A percentile compares a stretch with the other conserved stretches of the same genome.
phyloP scores from a whole-genome alignment of 2,329 filamentous ascomycete species.

The Clarireedia monteithiana region DNA sequence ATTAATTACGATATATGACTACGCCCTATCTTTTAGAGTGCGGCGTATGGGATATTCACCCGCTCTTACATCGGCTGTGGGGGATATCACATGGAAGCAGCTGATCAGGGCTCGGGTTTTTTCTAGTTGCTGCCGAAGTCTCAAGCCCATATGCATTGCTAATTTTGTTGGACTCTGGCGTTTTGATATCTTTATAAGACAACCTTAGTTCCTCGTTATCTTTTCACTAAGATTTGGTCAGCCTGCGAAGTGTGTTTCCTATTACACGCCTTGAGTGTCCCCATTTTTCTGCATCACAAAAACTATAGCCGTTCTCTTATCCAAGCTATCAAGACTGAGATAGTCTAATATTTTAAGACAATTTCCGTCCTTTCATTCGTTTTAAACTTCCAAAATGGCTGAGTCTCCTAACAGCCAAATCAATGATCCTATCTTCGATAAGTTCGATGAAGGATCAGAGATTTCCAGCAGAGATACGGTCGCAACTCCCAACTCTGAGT shows the following conservation, averaged over 20 bases:
- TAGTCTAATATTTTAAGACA: not conserved
- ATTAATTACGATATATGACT: conserved; percentile 12
- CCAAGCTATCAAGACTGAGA: not conserved
- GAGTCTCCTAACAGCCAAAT: conserved; percentile 20
- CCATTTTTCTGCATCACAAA: not conserved
- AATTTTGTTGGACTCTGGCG: not conserved
- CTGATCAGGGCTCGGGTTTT: conserved; percentile 16
- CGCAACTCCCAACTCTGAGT: conserved; percentile 23
- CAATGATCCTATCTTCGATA: conserved; percentile 23
- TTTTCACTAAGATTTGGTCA: not conserved
- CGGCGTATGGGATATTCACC: conserved; percentile 21
- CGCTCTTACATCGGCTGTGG: conserved; percentile 22
- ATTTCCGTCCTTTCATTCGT: not conserved
- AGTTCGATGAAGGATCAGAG: conserved; percentile 19
- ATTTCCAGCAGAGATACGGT: conserved; percentile 19
- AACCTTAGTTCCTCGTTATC: not conserved
- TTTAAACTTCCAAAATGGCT: conserved; percentile 9
- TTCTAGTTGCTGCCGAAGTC: not conserved
- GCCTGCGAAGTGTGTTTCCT: not conserved
- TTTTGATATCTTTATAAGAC: conserved; percentile 3
- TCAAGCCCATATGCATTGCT: not conserved
- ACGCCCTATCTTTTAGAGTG: conserved; percentile 10
- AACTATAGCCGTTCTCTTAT: not conserved
- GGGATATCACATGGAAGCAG: conserved; percentile 22
- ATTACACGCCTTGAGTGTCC: not conserved